phyloP scores from a whole-genome alignment of 257 asterid genomes.

The Scutellaria baicalensis region DNA sequence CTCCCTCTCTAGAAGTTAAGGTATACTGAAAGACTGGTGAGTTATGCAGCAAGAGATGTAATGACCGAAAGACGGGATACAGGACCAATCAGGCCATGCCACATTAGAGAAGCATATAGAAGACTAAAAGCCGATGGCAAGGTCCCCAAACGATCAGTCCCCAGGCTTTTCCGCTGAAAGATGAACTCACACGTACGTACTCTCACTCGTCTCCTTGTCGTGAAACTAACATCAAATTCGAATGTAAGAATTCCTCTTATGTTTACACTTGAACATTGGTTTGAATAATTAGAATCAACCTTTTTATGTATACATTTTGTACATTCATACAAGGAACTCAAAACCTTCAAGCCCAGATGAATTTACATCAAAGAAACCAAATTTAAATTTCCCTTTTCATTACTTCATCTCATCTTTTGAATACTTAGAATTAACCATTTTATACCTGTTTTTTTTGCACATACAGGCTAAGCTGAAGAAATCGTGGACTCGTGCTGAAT shows the following conservation, averaged over 20 bases:
- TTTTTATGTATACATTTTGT: neutral
- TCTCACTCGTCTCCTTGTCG: neutral
- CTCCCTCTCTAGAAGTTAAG: neutral
- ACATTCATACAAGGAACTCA: slow-evolving; percentile 46
- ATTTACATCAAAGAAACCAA: neutral
- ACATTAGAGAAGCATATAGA: slow-evolving; percentile 87
- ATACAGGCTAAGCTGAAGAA: slow-evolving; percentile 74
- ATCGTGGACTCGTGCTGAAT: no score
- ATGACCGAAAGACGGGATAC: slow-evolving; percentile 76
- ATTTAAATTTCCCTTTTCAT: neutral
- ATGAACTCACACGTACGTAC: neutral
- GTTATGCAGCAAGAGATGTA: slow-evolving; percentile 79
- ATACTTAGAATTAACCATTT: neutral
- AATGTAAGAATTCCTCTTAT: neutral
- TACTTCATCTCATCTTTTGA: neutral
- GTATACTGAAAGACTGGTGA: slow-evolving; percentile 26
- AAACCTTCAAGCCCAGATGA: neutral
- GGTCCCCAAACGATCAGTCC: slow-evolving; percentile 71
- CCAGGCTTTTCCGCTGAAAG: slow-evolving; percentile 71
- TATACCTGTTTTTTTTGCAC: neutral
- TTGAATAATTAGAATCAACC: neutral
- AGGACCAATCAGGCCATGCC: slow-evolving; percentile 97
- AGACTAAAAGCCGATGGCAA: slow-evolving; percentile 83
- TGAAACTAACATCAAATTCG: neutral
- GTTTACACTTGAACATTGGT: no score